Conservation (phyloP, 345 rosid genomes). For the Gossypium australe region DNA sequence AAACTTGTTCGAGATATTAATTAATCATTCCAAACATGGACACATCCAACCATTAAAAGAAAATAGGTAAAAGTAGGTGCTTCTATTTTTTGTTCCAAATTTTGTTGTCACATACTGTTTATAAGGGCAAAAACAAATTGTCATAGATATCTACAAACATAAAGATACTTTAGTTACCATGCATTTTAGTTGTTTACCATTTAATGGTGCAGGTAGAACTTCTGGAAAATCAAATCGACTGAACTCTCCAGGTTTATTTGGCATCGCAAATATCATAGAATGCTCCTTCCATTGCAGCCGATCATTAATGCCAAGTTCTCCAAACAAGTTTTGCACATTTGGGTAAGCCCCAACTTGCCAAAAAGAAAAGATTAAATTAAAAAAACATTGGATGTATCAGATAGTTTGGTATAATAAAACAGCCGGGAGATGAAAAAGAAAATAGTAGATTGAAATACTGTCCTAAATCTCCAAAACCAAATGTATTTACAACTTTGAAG, state of each 20-base stretch:
- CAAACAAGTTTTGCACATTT: slow-evolving; percentile 83
- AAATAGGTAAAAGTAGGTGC: not conserved
- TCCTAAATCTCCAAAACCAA: slow-evolving; percentile 1
- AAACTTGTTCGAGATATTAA: not conserved
- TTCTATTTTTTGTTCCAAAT: not conserved
- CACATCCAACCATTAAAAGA: not conserved
- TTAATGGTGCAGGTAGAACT: slow-evolving; percentile 78
- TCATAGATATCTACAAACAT: not conserved
- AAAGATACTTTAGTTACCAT: not conserved
- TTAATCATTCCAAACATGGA: not conserved
- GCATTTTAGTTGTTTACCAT: slow-evolving; percentile 45
- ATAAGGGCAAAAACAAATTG: not conserved
- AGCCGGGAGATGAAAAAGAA: not conserved
- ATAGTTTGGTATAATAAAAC: slow-evolving; percentile 5
- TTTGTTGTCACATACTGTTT: not conserved
- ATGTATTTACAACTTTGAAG: not conserved
- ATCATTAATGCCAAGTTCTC: slow-evolving; percentile 87
- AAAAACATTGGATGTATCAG: not conserved
- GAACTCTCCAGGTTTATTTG: slow-evolving; percentile 90
- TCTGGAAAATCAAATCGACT: slow-evolving; percentile 95
- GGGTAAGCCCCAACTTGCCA: slow-evolving; percentile 91
- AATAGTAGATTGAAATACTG: not conserved
- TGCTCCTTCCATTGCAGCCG: slow-evolving; percentile 97
- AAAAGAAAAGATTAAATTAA: slow-evolving; percentile 14
- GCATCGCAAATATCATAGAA: slow-evolving; percentile 98